Evolutionary conservation across 2,329 filamentous ascomycete genomes (phyloP).

Genomic region (Fusarium nodosum): DNA sequence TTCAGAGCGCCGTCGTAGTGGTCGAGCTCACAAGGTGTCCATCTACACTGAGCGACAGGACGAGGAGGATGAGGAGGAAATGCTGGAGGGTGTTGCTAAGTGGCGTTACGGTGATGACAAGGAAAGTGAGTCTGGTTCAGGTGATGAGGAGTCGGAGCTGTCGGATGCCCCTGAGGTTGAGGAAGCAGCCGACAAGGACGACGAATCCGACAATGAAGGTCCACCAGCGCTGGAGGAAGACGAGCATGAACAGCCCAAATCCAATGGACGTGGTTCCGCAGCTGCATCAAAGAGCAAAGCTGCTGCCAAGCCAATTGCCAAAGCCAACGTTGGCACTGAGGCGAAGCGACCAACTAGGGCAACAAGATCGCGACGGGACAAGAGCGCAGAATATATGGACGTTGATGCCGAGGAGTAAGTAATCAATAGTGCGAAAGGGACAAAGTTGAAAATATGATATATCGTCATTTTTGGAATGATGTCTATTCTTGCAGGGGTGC

Average conservation of each 20-base stretch:
- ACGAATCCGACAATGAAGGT: conserved; percentile 35
- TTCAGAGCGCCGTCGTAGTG: conserved; percentile 68
- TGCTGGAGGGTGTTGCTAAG: conserved; percentile 71
- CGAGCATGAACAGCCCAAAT: conserved; percentile 42
- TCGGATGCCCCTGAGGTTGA: conserved; percentile 42
- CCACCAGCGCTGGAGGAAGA: conserved; percentile 37
- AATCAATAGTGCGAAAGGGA: conserved; percentile 17
- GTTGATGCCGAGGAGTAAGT: conserved; percentile 54
- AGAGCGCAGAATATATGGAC: conserved; percentile 54
- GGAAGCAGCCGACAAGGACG: conserved; percentile 25
- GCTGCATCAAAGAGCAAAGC: conserved; percentile 44
- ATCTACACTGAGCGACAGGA: conserved; percentile 70
- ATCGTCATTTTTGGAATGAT: conserved; percentile 30
- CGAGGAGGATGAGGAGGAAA: conserved; percentile 71
- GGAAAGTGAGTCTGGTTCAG: conserved; percentile 39
- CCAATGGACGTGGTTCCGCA: conserved; percentile 46
- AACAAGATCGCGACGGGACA: conserved; percentile 49
- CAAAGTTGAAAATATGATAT: conserved; percentile 28
- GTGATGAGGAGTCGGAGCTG: conserved; percentile 42
- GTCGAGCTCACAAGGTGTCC: conserved; percentile 63
- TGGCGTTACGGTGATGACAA: conserved; percentile 63
- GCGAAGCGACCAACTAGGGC: conserved; percentile 44
- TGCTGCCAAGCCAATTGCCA: conserved; percentile 43
- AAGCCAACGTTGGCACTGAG: conserved; percentile 46
- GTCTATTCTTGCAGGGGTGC: conserved; percentile 25